Evolutionary conservation across 73 alveolate species (phyloP), one percentile per base, ranked within the genome.

Genomic region (Effrenium voratum): DNA sequence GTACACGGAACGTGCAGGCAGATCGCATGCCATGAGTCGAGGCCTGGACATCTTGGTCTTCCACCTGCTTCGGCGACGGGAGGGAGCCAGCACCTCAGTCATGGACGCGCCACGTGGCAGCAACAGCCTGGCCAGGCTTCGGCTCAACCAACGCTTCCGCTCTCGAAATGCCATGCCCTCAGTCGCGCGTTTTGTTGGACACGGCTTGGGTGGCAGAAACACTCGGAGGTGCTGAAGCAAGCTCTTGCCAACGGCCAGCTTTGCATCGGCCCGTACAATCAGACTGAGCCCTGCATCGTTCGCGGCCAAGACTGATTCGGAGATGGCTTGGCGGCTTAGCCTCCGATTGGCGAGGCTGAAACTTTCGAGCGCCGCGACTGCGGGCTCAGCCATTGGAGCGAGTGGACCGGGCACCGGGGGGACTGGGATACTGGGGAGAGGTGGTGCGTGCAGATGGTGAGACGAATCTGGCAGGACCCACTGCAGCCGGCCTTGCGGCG

Each of bases 401-500:
- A 19, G 16, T 72, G 82, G 82, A 72, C 82, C 46, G 49, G n/a
- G 5, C 38, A 19, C 80, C 77, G 75, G 28, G 5, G 15, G 30
- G 15, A 3, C 75, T 22, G 75, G 15, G 75, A 4, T 16, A 60
- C 5, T 36, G n/a, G n/a, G n/a, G n/a, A n/a, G n/a, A n/a, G n/a
- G n/a, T n/a, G n/a, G n/a, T n/a, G n/a, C n/a, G n/a, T n/a, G n/a
- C n/a, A n/a, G n/a, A n/a, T n/a, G n/a, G n/a, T n/a, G n/a, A n/a
- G n/a, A n/a, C n/a, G n/a, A n/a, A n/a, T n/a, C n/a, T n/a, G n/a
- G n/a, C 82, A 72, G 82, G 82, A 72, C 82, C 12, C 36, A 72
- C n/a, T 72, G 82, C 82, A 72, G 82, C 82, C 82, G 82, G 49
- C n/a, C 49, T 47, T 72, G 82, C 32, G 82, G 38, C 38, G 82